These are phyloP conservation scores for Eucalyptus urophylla DNA, from an alignment of 345 rosid genomes.

Conservation along the genomic window DNA sequence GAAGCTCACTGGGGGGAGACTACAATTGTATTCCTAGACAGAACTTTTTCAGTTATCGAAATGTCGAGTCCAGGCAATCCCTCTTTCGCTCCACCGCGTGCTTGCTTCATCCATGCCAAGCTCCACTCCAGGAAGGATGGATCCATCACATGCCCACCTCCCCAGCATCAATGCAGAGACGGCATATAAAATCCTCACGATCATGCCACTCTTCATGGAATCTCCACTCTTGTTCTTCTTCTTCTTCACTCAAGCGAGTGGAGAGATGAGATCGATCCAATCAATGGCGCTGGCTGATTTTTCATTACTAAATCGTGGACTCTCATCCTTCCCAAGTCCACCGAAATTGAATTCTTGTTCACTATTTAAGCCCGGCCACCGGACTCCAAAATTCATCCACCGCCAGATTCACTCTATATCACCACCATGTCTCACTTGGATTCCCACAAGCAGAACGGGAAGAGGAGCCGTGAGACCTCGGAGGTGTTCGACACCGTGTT, in stretches of 20 bases:
- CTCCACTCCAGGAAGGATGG: neutral
- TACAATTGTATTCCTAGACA: neutral
- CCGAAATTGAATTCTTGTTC: neutral
- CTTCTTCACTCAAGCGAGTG: neutral
- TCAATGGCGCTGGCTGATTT: neutral
- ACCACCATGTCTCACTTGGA: no score
- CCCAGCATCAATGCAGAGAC: neutral
- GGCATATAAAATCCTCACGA: neutral
- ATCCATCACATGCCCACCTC: neutral
- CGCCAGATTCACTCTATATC: neutral
- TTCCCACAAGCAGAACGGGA: no score
- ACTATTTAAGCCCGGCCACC: neutral
- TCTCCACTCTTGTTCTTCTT: neutral
- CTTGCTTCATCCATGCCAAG: neutral
- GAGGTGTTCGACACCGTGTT: no score
- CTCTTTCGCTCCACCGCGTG: neutral
- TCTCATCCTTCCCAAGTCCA: no score
- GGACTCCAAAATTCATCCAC: neutral
- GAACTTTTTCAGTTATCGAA: neutral
- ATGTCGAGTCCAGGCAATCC: neutral
- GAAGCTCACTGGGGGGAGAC: neutral
- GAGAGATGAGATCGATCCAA: neutral
- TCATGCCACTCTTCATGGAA: neutral
- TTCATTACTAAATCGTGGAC: neutral
- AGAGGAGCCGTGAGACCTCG: no score